phyloP scores from a whole-genome alignment of 2,329 filamentous ascomycete species.

The Aspergillus texensis region DNA sequence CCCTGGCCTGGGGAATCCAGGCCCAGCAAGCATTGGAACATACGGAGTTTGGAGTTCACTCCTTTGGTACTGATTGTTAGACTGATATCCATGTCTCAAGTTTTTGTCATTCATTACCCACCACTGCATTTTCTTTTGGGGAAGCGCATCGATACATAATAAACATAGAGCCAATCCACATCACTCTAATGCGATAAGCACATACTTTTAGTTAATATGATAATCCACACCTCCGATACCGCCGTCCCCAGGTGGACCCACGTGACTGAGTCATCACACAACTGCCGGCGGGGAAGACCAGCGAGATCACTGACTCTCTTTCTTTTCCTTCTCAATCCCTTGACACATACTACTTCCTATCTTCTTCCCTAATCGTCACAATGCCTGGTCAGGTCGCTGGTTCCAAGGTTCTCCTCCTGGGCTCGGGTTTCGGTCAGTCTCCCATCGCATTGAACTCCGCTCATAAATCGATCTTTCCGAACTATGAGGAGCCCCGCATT shows the following conservation, averaged over 20 bases:
- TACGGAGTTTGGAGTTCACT: conserved; percentile 12
- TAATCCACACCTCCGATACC: conserved; percentile 1
- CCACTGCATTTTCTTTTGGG: background rate
- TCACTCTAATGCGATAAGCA: background rate
- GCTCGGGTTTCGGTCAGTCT: conserved; percentile 41
- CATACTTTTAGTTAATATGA: conserved; percentile 6
- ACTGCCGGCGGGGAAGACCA: conserved; percentile 16
- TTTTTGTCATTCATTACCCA: conserved; percentile 1
- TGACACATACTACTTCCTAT: conserved; percentile 9
- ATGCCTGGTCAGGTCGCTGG: conserved; percentile 42
- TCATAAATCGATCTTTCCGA: background rate
- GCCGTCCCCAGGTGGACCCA: conserved; percentile 16
- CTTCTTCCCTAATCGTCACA: conserved; percentile 23
- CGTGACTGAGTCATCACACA: conserved; percentile 23
- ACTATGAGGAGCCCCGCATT: conserved; percentile 19
- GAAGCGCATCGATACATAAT: background rate
- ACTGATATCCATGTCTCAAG: conserved; percentile 10
- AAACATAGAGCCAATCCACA: background rate
- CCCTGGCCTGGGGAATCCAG: background rate
- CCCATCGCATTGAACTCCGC: conserved; percentile 1
- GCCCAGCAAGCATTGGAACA: background rate
- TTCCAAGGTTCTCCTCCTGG: conserved; percentile 43
- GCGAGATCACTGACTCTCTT: conserved; percentile 14
- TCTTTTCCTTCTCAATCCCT: conserved; percentile 18
- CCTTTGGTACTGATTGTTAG: background rate